Conservation (phyloP, 768 basidiomycete genomes). For the Tulasnella sp. region DNA sequence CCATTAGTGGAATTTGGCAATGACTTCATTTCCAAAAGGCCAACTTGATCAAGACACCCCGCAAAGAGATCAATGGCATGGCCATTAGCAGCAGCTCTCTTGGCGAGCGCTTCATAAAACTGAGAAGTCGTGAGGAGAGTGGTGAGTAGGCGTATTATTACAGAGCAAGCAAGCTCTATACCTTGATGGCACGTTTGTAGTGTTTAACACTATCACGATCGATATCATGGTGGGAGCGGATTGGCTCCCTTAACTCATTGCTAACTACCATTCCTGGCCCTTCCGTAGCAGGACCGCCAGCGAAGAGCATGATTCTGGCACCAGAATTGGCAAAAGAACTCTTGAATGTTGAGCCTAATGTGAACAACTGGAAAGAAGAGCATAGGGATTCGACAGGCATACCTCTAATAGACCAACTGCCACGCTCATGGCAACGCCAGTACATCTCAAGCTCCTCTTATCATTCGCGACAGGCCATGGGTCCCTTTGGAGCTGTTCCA, state of each 20-base stretch:
- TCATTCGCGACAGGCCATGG: conserved; percentile 97
- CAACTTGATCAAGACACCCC: conserved; percentile 96
- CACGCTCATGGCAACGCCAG: conserved; percentile 86
- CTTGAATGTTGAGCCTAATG: conserved; percentile 22
- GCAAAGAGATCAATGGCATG: conserved; percentile 93
- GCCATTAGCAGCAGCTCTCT: conserved; percentile 85
- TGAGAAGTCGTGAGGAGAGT: conserved; percentile 24
- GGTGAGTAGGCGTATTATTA: neutral
- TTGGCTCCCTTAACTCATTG: conserved; percentile 91
- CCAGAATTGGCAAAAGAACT: conserved; percentile 93
- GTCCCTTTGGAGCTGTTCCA: conserved; percentile 77
- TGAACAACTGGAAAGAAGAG: neutral
- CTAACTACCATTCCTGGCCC: conserved; percentile 95
- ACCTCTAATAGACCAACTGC: conserved; percentile 87
- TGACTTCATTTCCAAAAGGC: conserved; percentile 93
- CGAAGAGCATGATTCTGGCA: conserved; percentile 88
- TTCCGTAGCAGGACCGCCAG: conserved; percentile 91
- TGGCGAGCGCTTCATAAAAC: conserved; percentile 93
- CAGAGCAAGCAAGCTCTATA: conserved; percentile 26
- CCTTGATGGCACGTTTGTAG: conserved; percentile 93
- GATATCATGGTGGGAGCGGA: conserved; percentile 97
- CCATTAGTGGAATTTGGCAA: conserved; percentile 94
- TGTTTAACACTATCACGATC: conserved; percentile 94
- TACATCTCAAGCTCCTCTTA: conserved; percentile 84
- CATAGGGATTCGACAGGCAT: conserved; percentile 16